Conservation (phyloP, 2,329 filamentous ascomycete genomes). For the Hymenoscyphus linearis region DNA sequence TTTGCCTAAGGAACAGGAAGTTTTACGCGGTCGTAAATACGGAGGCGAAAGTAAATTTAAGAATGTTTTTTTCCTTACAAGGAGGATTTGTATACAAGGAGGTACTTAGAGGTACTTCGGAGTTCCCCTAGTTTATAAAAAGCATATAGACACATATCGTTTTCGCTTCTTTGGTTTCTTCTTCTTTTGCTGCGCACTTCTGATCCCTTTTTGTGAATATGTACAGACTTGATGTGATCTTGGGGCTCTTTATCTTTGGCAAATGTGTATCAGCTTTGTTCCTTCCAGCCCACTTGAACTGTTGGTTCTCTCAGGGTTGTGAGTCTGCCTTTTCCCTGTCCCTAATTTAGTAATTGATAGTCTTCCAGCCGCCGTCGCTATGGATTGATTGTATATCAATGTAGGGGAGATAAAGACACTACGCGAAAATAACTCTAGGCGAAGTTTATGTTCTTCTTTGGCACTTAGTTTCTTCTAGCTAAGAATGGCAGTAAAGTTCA, state of each 20-base stretch:
- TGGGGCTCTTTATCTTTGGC: not conserved
- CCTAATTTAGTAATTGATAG: not conserved
- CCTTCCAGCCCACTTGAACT: not conserved
- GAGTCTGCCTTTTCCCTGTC: not conserved
- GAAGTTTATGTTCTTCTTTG: not conserved
- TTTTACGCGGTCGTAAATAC: not conserved
- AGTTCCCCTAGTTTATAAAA: not conserved
- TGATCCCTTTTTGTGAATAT: not conserved
- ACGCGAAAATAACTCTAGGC: not conserved
- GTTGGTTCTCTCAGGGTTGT: not conserved
- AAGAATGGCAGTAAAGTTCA: conserved; percentile 3
- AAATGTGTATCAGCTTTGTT: not conserved
- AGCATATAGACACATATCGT: not conserved
- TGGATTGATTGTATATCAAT: conserved; percentile 1
- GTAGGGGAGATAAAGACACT: not conserved
- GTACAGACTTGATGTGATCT: not conserved
- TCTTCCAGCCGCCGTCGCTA: not conserved
- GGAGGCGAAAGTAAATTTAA: not conserved
- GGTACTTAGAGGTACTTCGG: not conserved
- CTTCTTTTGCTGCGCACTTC: not conserved
- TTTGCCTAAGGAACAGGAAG: not conserved
- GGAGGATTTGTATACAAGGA: not conserved
- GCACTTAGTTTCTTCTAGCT: not conserved
- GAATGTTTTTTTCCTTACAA: not conserved
- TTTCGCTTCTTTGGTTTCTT: too few species aligned